phyloP scores from a whole-genome alignment of 139 green algal species.

The Mychonastes homosphaera region DNA sequence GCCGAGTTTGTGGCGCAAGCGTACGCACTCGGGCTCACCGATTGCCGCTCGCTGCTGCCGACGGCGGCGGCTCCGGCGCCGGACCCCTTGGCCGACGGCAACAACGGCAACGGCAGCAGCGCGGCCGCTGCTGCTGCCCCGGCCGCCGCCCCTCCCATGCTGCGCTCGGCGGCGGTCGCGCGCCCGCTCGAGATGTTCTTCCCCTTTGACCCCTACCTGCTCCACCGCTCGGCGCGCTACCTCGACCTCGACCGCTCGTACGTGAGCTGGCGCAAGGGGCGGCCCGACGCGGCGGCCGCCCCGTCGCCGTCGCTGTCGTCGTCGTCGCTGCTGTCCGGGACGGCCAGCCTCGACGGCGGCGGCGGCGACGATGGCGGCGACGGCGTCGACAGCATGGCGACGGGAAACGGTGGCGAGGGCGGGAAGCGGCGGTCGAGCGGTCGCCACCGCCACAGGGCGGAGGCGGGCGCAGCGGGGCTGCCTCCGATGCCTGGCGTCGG shows the following conservation, averaged over 20 bases:
- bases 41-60: conserved; percentile 16
- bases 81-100: conserved; percentile 2
- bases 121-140: neutral
- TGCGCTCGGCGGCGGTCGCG: conserved; percentile 1
- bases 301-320: no score
- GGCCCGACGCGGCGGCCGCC: conserved; percentile 12
- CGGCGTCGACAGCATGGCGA: no score
- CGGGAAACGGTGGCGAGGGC: no score
- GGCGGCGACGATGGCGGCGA: no score
- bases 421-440: no score
- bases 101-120: conserved; percentile 4
- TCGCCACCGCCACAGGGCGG: no score
- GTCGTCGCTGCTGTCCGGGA: no score
- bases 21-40: conserved; percentile 28
- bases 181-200: conserved; percentile 87
- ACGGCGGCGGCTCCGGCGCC: conserved; percentile 1
- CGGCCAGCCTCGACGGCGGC: no score
- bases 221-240: conserved; percentile 47
- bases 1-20: conserved; percentile 51
- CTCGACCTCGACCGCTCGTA: conserved; percentile 47
- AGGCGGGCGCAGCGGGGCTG: no score
- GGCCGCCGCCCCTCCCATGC: neutral
- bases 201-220: conserved; percentile 88
- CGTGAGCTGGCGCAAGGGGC: conserved; percentile 38
- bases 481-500: no score